Evolutionary conservation across 106 monocot species (phyloP).

Genomic region (Cymbidium sinense): DNA sequence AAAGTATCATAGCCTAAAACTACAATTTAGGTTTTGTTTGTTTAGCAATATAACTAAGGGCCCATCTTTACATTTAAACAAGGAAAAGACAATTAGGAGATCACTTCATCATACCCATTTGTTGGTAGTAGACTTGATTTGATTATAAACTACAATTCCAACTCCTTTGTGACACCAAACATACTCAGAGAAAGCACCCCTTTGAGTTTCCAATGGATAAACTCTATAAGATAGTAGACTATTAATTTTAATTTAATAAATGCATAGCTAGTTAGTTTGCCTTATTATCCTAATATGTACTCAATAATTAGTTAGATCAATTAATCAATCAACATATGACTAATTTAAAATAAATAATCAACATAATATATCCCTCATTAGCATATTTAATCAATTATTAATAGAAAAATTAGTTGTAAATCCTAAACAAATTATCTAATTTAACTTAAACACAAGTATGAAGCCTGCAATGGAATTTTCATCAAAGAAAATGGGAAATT

Average conservation of each 20-base stretch:
- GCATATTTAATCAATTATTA: background rate
- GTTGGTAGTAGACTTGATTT: background rate
- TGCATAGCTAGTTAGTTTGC: background rate
- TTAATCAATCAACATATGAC: background rate
- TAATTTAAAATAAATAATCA: background rate
- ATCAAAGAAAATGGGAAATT: background rate
- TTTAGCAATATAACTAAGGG: background rate
- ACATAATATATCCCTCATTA: background rate
- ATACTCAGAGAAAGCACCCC: background rate
- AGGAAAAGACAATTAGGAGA: background rate
- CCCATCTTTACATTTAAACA: background rate
- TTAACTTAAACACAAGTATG: background rate
- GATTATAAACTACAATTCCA: background rate
- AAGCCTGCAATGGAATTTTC: background rate
- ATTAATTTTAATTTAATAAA: background rate
- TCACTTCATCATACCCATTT: background rate
- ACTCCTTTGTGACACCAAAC: background rate
- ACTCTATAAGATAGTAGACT: background rate
- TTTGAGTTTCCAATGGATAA: background rate
- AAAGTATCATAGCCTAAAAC: background rate
- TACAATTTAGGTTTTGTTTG: background rate
- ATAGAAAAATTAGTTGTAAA: background rate
- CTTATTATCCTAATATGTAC: background rate
- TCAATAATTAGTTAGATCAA: background rate
- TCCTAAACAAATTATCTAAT: background rate